A percentile compares a stretch with the other conserved stretches of the same genome.
phyloP scores from a whole-genome alignment of 768 basidiomycete genomes.

The Symmetrospora coprosmae region DNA sequence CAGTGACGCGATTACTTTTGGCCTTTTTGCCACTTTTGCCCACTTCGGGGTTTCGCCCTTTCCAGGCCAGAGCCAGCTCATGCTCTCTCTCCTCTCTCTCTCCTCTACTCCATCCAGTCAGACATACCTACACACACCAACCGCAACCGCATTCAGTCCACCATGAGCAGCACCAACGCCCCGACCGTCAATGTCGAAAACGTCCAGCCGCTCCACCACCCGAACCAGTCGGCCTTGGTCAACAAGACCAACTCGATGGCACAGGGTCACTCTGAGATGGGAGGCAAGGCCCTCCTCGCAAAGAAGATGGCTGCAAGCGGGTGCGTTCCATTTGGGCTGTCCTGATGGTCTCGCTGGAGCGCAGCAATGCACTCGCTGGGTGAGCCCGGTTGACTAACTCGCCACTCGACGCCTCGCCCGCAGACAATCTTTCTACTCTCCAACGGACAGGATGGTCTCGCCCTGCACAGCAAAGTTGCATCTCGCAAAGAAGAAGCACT shows the following conservation, averaged over 20 bases:
- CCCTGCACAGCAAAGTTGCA: constrained; percentile 83
- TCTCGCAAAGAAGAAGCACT: constrained; percentile 84
- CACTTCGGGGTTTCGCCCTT: too few relatives aligned
- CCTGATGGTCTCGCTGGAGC: not conserved
- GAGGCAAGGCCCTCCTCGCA: constrained; percentile 71
- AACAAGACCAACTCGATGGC: constrained; percentile 46
- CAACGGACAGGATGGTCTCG: constrained; percentile 88
- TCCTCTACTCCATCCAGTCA: too few relatives aligned
- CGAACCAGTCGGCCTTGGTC: constrained; percentile 61
- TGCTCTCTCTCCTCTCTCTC: too few relatives aligned
- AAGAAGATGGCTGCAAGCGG: constrained; percentile 82
- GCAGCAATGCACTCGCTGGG: too few relatives aligned
- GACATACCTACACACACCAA: too few relatives aligned
- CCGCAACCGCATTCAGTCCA: too few relatives aligned
- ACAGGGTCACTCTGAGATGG: constrained; percentile 47
- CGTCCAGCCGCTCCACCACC: constrained; percentile 72
- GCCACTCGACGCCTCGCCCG: not conserved
- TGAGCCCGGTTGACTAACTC: constrained; percentile 12
- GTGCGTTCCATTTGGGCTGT: constrained; percentile 54
- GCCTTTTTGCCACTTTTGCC: too few relatives aligned
- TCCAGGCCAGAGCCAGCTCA: too few relatives aligned
- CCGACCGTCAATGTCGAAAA: not conserved
- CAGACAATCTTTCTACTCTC: constrained; percentile 77
- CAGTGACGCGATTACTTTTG: too few relatives aligned
- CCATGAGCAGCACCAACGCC: not conserved